A percentile compares a stretch with the other conserved stretches of the same genome.
Conservation (phyloP, 2,329 filamentous ascomycete genomes). For the Colletotrichum lupini region DNA sequence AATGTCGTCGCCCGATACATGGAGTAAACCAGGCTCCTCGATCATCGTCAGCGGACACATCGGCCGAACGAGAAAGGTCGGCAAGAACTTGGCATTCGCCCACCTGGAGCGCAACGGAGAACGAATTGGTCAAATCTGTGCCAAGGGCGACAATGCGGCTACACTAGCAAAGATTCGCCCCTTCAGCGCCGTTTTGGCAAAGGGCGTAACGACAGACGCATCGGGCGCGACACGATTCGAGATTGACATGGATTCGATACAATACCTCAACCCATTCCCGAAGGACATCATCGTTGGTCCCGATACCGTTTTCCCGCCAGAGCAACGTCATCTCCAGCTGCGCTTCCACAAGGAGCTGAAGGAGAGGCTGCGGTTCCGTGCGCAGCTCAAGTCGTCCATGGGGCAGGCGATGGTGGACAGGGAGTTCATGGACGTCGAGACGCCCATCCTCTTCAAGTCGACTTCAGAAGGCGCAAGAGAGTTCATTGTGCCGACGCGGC, state of each 20-base stretch:
- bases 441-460: slow-evolving; percentile 95
- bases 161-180: slow-evolving; percentile 59
- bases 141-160: slow-evolving; percentile 49
- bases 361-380: slow-evolving; percentile 77
- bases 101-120: slow-evolving; percentile 53
- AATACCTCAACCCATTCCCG: slow-evolving; percentile 78
- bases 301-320: slow-evolving; percentile 78
- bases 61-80: slow-evolving; percentile 73
- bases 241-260: slow-evolving; percentile 70
- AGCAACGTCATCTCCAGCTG: slow-evolving; percentile 85
- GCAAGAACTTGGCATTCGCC: slow-evolving; percentile 77
- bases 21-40: slow-evolving; percentile 44
- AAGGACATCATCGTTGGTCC: slow-evolving; percentile 80
- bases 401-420: slow-evolving; percentile 65
- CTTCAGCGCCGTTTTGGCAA: slow-evolving; percentile 64
- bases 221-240: slow-evolving; percentile 55
- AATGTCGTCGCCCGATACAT: slow-evolving; percentile 41
- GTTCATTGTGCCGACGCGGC: slow-evolving; percentile 90
- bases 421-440: slow-evolving; percentile 85
- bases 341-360: slow-evolving; percentile 77
- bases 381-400: slow-evolving; percentile 63
- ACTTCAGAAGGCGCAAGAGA: slow-evolving; percentile 96
- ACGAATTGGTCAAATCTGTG: slow-evolving; percentile 58
- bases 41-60: slow-evolving; percentile 78
- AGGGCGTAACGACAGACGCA: slow-evolving; percentile 43